Evolutionary conservation across 495 filamentous ascomycete species (phyloP), one percentile per base, ranked within the genome.

Genomic region (Talaromyces adpressus): DNA sequence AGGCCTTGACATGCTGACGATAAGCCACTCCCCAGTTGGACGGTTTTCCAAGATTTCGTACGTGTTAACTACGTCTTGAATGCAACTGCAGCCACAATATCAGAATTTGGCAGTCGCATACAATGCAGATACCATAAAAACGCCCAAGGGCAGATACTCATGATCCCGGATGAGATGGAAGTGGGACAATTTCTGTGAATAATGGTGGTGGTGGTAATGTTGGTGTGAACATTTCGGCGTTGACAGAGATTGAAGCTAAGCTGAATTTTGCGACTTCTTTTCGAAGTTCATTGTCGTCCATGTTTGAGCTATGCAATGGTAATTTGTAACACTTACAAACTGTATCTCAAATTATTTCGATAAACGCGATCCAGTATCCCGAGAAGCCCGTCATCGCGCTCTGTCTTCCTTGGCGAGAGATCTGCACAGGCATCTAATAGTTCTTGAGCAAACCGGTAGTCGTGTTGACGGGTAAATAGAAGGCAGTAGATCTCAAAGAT

Each of bases 401-500:
- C 14, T 41, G 6, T 29, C 30, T 18, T 59, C 9, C 9, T 41
- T 12, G 20, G 32, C 23, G 57, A 60, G 18, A 60, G 29, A 47
- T 60, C 16, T 6, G 16, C 20, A 2, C 22, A 45, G 27, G 16
- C 57, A 7, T 60, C 34, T 8, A 45, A 8, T 4, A 60, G 57
- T 3, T 23, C 12, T 41, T 60, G 57, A 25, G 57, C 2, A 41
- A 60, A 60, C 2, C 20, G 4, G 20, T 60, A 41, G 20, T 45
- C 57, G 16, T 60, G 57, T 47, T 41, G 30, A 60, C 57, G 30
- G 18, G 11, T 27, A 22, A 60, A 60, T n/a, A 60, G 32, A 7
- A 60, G 57, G 34, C 57, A 60, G 16, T 60, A 60, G 0, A 5
- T 60, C 16, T 63, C 62, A 53, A 58, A 63, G 14, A 58, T 16